Base-by-base conservation (phyloP, 176 grass and related monocot genomes). In the Triticum monococcum region DNA sequence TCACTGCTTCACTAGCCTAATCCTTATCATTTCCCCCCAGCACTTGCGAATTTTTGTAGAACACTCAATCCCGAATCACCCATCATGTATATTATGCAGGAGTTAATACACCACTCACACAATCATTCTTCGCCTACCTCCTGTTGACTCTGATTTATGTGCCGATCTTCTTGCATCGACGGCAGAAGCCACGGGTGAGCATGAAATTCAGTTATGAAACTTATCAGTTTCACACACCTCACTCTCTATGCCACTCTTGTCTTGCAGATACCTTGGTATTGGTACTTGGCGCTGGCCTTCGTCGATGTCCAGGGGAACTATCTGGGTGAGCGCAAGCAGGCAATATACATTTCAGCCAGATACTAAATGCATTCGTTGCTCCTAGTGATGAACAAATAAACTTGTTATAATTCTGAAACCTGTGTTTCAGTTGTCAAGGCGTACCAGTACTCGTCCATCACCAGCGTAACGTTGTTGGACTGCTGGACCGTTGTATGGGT, bases 181-280 rank as follows among this genome's bases (percentile, higher is more conserved):
- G 81, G 1, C 80, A 70, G 62, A 89, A 82, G 38, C 60, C 93
- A 35, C 72, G 59, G 56, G 91, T 95, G 83, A 72, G 68, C 2
- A 88, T 75, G 9, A 43, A 32, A 38, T 8, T 16, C 35, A 32
- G 0, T 54, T 5, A 6, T 54, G n/a, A n/a, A n/a, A n/a, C n/a
- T n/a, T n/a, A n/a, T n/a, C n/a, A n/a, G 45, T 82, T 85, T 40
- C 40, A 4, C 17, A 28, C 16, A 12, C 41, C 25, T 61, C 7
- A 40, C 62, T 74, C 11, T 45, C 25, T 45, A 54, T 20, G 65
- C 66, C 13, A 7, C 17, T 18, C 28, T 1, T 46, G 13, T 18
- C 82, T 79, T 91, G 75, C 84, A 95, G 94, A 80, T 91, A 74
- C 72, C 81, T 32, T 95, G 94, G 91, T 95, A 95, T 20, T 93